These are phyloP conservation scores for Thraustochytrium striatum DNA, from an alignment of 352 stramenopile species.

Conservation along the genomic window DNA sequence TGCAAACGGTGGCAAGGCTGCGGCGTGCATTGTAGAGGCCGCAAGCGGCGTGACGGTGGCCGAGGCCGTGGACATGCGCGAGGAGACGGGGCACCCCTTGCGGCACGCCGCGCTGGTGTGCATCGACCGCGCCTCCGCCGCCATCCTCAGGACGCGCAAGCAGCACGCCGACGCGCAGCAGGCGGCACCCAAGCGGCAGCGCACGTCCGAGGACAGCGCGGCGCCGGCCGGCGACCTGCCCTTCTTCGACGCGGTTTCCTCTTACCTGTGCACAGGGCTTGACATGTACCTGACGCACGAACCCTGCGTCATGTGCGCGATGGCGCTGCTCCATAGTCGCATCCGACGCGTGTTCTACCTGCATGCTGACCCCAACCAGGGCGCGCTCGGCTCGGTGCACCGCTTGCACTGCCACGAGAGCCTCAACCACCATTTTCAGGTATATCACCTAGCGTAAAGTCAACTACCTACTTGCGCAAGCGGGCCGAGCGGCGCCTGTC, in stretches of 20 bases:
- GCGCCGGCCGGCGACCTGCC: constrained; percentile 62
- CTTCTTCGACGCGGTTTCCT: constrained; percentile 62
- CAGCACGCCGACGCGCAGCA: background rate
- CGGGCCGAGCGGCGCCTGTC: background rate
- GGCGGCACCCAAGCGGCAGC: no score
- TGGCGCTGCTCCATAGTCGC: constrained; percentile 78
- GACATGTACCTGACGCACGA: constrained; percentile 75
- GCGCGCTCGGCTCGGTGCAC: constrained; percentile 64
- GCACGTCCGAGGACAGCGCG: background rate
- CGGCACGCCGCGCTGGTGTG: constrained; percentile 7
- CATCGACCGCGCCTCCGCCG: constrained; percentile 2
- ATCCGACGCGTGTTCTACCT: constrained; percentile 70
- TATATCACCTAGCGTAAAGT: constrained; percentile 57
- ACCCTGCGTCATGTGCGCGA: constrained; percentile 78
- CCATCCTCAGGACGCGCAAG: background rate
- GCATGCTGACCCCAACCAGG: constrained; percentile 60
- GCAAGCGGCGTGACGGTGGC: background rate
- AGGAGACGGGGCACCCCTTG: background rate
- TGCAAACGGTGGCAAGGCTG: background rate
- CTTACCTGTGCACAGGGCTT: constrained; percentile 79
- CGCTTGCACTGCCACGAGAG: constrained; percentile 73
- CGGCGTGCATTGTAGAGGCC: constrained; percentile 1
- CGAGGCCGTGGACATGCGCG: background rate
- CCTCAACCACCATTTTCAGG: constrained; percentile 78
- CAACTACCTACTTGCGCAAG: background rate